A percentile compares a stretch with the other conserved stretches of the same genome.
phyloP scores from a whole-genome alignment of 2,329 filamentous ascomycete species.

The Fusarium beomiforme region DNA sequence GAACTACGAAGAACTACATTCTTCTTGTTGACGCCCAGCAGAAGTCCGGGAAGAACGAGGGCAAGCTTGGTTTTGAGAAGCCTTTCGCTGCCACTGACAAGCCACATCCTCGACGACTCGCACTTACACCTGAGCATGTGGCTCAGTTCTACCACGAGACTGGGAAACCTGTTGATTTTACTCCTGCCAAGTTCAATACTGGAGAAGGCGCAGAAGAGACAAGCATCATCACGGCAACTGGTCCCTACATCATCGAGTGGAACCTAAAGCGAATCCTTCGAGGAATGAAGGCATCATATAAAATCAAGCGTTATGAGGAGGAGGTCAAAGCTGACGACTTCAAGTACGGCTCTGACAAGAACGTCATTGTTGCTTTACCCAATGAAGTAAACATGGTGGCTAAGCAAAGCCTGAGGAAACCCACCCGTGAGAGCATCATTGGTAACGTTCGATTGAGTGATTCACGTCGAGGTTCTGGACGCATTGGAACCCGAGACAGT shows the following conservation, averaged over 20 bases:
- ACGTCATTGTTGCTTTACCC: slow-evolving; percentile 94
- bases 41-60: slow-evolving; percentile 93
- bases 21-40: slow-evolving; percentile 92
- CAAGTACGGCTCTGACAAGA: slow-evolving; percentile 96
- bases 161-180: slow-evolving; percentile 85
- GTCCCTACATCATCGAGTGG: slow-evolving; percentile 97
- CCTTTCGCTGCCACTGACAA: slow-evolving; percentile 92
- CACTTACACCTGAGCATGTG: slow-evolving; percentile 88
- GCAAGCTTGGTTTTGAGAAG: slow-evolving; percentile 97
- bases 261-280: slow-evolving; percentile 88
- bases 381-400: slow-evolving; percentile 99
- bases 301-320: slow-evolving; percentile 95
- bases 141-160: slow-evolving; percentile 99
- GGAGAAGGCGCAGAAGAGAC: slow-evolving; percentile 84
- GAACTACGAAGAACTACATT: slow-evolving; percentile 93
- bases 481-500: slow-evolving; percentile 63
- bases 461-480: slow-evolving; percentile 60
- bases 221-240: slow-evolving; percentile 95
- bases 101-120: slow-evolving; percentile 90
- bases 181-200: slow-evolving; percentile 92
- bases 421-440: slow-evolving; percentile 93
- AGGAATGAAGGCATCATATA: slow-evolving; percentile 87
- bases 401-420: slow-evolving; percentile 83
- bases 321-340: slow-evolving; percentile 99
- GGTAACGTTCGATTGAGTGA: slow-evolving; percentile 61